Evolutionary conservation across 2,329 filamentous ascomycete species (phyloP).

Genomic region (Phialemoniopsis sp.): DNA sequence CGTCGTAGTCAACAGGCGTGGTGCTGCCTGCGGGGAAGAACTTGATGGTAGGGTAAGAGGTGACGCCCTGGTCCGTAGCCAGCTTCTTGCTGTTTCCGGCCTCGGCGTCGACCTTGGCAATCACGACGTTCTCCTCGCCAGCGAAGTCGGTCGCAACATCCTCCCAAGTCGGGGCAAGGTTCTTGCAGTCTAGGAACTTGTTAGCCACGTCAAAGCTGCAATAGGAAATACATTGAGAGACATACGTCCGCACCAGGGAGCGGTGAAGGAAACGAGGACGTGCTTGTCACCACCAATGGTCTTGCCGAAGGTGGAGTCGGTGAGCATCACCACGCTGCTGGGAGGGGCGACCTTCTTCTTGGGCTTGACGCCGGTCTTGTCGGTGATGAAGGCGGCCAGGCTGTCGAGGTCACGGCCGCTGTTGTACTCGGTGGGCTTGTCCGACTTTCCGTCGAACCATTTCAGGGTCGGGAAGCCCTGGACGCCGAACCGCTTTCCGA

Average conservation of each 20-base stretch:
- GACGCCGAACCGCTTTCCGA: slow-evolving; percentile 83
- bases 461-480: slow-evolving; percentile 97
- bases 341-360: slow-evolving; percentile 72
- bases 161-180: slow-evolving; percentile 86
- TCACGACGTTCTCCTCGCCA: slow-evolving; percentile 71
- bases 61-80: slow-evolving; percentile 71
- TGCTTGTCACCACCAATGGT: slow-evolving; percentile 80
- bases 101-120: slow-evolving; percentile 96
- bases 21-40: slow-evolving; percentile 87
- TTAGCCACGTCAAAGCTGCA: neutral
- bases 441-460: slow-evolving; percentile 94
- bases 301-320: slow-evolving; percentile 72
- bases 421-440: slow-evolving; percentile 79
- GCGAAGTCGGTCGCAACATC: slow-evolving; percentile 74
- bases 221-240: slow-evolving; percentile 20
- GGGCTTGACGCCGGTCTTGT: slow-evolving; percentile 81
- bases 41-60: slow-evolving; percentile 94
- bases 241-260: slow-evolving; percentile 97
- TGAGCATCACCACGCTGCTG: slow-evolving; percentile 76
- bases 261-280: slow-evolving; percentile 93
- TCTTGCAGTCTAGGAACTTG: slow-evolving; percentile 81
- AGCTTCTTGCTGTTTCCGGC: slow-evolving; percentile 77
- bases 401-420: slow-evolving; percentile 85
- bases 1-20: slow-evolving; percentile 66
- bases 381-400: slow-evolving; percentile 72